A percentile compares a stretch with the other conserved stretches of the same genome.
These are phyloP conservation scores for Colletotrichum limetticola DNA, from an alignment of 2,329 filamentous ascomycete species.

Conservation along the genomic window DNA sequence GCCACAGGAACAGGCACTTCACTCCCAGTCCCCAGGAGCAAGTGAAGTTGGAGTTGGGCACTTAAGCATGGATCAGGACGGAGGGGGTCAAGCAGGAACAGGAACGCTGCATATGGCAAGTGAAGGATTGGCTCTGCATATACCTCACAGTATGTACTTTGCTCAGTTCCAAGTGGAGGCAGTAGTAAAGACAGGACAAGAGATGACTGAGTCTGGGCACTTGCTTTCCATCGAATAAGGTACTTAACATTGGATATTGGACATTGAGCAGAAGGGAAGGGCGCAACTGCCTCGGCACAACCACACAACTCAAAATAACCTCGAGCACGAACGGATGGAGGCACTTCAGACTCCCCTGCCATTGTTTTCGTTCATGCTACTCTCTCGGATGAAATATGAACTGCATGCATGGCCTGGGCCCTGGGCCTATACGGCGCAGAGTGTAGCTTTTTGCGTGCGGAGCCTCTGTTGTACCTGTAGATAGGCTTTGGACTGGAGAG, in stretches of 20 bases:
- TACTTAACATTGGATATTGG: neutral
- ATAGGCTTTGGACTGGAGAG: neutral
- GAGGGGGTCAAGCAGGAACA: neutral
- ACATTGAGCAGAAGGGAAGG: neutral
- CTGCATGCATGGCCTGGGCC: neutral
- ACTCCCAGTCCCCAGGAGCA: neutral
- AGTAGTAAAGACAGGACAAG: neutral
- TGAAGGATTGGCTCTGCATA: too few species aligned
- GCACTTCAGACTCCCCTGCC: neutral
- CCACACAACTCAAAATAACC: neutral
- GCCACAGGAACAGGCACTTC: neutral
- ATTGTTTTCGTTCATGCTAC: neutral
- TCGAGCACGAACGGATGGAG: neutral
- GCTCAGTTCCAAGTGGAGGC: neutral
- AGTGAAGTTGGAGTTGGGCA: neutral
- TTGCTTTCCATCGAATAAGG: neutral
- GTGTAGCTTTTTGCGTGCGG: conserved; percentile 3
- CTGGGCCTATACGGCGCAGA: neutral
- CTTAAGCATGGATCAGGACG: neutral
- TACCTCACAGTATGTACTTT: neutral
- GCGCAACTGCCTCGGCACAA: neutral
- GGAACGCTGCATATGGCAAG: neutral
- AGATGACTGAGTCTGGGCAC: neutral
- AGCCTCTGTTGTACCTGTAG: neutral
- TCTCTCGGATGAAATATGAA: conserved; percentile 18